Percentiles rank a stretch among this genome's conserved stretches.
phyloP scores from a whole-genome alignment of 2,329 filamentous ascomycete genomes.

The Corinectria fuckeliana region DNA sequence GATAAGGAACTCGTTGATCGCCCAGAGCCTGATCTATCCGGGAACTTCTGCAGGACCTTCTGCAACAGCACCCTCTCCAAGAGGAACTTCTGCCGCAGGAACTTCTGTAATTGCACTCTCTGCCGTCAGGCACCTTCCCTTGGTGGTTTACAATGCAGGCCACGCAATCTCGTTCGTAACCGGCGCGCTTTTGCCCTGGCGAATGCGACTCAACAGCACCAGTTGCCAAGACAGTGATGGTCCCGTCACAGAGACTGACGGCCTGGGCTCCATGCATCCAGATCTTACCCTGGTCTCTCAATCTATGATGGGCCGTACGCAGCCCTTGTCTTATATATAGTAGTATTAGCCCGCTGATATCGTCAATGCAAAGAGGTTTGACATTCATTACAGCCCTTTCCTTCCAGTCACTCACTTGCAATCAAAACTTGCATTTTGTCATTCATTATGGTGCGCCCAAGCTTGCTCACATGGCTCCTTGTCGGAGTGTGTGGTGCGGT shows the following conservation, averaged over 20 bases:
- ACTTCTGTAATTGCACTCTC: not conserved
- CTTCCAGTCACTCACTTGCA: not conserved
- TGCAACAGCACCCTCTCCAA: not conserved
- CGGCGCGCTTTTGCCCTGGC: not conserved
- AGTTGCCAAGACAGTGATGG: not conserved
- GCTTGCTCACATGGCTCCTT: constrained; percentile 44
- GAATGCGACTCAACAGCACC: not conserved
- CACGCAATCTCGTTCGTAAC: not conserved
- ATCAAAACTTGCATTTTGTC: not conserved
- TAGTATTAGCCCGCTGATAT: not conserved
- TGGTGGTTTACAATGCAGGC: not conserved
- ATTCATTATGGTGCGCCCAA: constrained; percentile 45
- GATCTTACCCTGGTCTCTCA: not conserved
- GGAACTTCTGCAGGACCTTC: not conserved
- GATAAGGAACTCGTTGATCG: not conserved
- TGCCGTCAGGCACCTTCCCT: not conserved
- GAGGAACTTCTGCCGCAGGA: not conserved
- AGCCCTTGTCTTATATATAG: not conserved
- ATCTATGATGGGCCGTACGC: not conserved
- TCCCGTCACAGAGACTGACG: not conserved
- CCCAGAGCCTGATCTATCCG: not conserved
- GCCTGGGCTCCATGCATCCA: not conserved
- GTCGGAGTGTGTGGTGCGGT: constrained; percentile 42
- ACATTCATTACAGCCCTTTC: not conserved
- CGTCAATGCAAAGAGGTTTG: not conserved